These are phyloP conservation scores for Phtheirospermum japonicum DNA, from an alignment of 257 asterid species.

Conservation along the genomic window DNA sequence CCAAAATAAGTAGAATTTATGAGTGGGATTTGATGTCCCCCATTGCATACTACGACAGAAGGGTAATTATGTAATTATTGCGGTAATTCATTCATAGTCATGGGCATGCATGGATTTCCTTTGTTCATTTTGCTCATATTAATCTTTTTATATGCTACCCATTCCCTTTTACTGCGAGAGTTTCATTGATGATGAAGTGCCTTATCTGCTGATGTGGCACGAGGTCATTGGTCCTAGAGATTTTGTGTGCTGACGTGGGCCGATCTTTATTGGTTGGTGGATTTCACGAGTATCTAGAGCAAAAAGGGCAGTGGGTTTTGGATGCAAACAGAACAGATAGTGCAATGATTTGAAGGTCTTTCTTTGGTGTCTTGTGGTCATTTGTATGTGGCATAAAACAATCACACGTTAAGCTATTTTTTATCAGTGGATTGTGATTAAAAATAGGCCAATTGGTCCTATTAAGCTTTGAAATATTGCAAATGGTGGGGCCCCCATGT, in stretches of 20 bases:
- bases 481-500: not conserved
- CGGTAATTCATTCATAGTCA: slow-evolving; percentile 29
- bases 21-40: no score
- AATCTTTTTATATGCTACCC: not conserved
- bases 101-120: slow-evolving; percentile 38
- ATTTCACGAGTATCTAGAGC: slow-evolving; percentile 55
- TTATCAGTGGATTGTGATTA: slow-evolving; percentile 49
- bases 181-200: slow-evolving; percentile 31
- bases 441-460: slow-evolving; percentile 6
- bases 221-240: slow-evolving; percentile 29
- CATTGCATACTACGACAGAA: not conserved
- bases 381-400: slow-evolving; percentile 51
- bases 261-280: slow-evolving; percentile 48
- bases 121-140: slow-evolving; percentile 26
- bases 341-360: slow-evolving; percentile 56
- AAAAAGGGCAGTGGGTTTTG: slow-evolving; percentile 30
- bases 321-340: no score
- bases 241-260: slow-evolving; percentile 54
- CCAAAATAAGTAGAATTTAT: no score
- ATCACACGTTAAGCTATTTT: slow-evolving; percentile 57
- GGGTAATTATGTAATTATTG: slow-evolving; percentile 9
- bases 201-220: slow-evolving; percentile 53
- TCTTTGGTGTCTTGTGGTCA: slow-evolving; percentile 42
- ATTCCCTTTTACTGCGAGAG: slow-evolving; percentile 29
- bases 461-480: slow-evolving; percentile 3